These are phyloP conservation scores for Linnemannia schmuckeri DNA, from an alignment of 192 early-diverging fungal species.

Conservation along the genomic window DNA sequence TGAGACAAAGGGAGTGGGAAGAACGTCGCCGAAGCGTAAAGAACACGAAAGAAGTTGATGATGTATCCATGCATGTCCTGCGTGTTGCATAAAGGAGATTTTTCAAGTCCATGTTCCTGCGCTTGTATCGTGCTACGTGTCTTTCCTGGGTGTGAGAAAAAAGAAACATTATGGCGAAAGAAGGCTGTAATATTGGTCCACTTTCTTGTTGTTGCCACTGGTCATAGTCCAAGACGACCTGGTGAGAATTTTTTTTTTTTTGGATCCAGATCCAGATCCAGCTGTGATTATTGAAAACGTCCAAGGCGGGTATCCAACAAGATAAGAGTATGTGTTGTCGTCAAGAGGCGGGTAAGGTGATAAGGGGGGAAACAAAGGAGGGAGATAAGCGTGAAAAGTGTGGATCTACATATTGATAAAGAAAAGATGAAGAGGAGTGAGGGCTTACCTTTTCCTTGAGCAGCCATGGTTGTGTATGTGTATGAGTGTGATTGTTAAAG, in stretches of 20 bases:
- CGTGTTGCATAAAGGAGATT: constrained; percentile 7
- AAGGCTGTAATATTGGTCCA: too few species aligned
- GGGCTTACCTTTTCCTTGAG: constrained; percentile 32
- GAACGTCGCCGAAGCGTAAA: neutral
- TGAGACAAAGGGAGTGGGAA: too few species aligned
- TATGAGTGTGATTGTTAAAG: neutral
- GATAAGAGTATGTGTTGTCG: too few species aligned
- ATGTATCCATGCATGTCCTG: constrained; percentile 7
- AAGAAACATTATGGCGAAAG: neutral
- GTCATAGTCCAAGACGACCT: too few species aligned
- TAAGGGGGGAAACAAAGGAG: neutral
- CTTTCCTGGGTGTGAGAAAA: neutral
- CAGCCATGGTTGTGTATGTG: constrained; percentile 9
- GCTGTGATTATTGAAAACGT: too few species aligned
- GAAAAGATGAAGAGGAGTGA: neutral
- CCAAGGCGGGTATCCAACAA: too few species aligned
- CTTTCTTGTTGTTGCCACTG: too few species aligned
- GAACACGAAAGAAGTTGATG: neutral
- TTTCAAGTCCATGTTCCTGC: neutral
- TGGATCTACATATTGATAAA: neutral
- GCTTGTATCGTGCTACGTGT: neutral
- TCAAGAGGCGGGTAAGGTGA: too few species aligned
- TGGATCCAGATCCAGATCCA: too few species aligned
- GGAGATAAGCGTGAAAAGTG: neutral
- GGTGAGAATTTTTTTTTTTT: too few species aligned